Conservation (phyloP, 257 asterid genomes). For the Gardenia jasminoides region DNA sequence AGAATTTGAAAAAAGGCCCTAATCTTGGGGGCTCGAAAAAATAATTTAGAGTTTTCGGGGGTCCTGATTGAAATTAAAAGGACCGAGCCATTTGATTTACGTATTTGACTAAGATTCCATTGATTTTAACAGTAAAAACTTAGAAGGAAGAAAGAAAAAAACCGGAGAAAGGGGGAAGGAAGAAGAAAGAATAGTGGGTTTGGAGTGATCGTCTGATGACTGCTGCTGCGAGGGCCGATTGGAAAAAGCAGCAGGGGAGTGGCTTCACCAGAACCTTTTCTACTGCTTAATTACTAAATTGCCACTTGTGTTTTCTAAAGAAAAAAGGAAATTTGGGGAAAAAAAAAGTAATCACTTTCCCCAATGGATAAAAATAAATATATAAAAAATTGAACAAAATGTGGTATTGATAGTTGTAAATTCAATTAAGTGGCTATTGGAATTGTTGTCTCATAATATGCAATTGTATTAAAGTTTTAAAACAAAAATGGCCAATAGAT, state of each 20-base stretch:
- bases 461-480: too few relatives aligned
- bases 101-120: constrained; percentile 7
- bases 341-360: too few relatives aligned
- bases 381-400: too few relatives aligned
- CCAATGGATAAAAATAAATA: too few relatives aligned
- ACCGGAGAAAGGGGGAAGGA: too few relatives aligned
- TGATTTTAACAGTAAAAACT: neutral
- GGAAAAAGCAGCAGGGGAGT: neutral
- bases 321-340: too few relatives aligned
- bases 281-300: neutral
- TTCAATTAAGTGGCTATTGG: too few relatives aligned
- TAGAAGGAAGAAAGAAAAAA: neutral
- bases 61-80: neutral
- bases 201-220: neutral
- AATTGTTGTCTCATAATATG: too few relatives aligned
- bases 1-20: constrained; percentile 3
- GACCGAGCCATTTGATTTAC: neutral
- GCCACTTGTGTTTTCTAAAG: neutral
- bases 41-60: neutral
- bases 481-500: too few relatives aligned
- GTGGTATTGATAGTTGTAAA: too few relatives aligned
- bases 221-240: constrained; percentile 4
- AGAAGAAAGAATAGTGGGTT: too few relatives aligned
- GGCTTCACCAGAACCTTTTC: constrained; percentile 2
- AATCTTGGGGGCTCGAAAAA: constrained; percentile 1